Percentiles rank a stretch among this genome's conserved stretches.
Evolutionary conservation across 768 basidiomycete species (phyloP).

Genomic region (Lentinula edodes): DNA sequence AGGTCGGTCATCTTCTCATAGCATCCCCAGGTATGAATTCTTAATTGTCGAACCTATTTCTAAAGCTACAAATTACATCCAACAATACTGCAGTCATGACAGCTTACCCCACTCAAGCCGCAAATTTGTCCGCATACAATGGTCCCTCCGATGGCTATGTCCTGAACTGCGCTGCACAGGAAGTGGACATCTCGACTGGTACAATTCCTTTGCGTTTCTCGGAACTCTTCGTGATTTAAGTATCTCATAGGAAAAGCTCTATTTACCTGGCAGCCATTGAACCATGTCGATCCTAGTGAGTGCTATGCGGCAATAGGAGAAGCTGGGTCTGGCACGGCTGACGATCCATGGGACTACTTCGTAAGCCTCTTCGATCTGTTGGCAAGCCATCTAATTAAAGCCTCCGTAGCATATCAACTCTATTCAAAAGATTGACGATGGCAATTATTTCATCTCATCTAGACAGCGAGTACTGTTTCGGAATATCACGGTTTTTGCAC

Average conservation of each 20-base stretch:
- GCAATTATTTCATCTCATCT: conserved; percentile 13
- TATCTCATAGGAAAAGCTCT: background rate
- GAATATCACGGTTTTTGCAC: background rate
- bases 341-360: conserved; percentile 6
- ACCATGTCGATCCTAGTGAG: conserved; percentile 1
- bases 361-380: background rate
- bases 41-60: background rate
- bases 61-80: background rate
- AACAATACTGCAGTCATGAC: background rate
- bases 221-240: background rate
- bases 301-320: conserved; percentile 1
- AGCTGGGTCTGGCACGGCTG: background rate
- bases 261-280: background rate
- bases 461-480: background rate
- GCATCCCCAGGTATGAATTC: background rate
- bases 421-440: conserved; percentile 8
- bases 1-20: background rate
- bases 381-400: background rate
- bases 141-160: background rate
- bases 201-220: no score
- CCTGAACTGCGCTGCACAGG: background rate
- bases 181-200: background rate
- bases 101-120: background rate
- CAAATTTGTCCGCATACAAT: background rate
- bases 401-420: conserved; percentile 4